Percentiles rank a stretch among this genome's conserved stretches.
phyloP scores from a whole-genome alignment of 371 early-diverging fungal species.

The Thermomucor indicae-seudaticae region DNA sequence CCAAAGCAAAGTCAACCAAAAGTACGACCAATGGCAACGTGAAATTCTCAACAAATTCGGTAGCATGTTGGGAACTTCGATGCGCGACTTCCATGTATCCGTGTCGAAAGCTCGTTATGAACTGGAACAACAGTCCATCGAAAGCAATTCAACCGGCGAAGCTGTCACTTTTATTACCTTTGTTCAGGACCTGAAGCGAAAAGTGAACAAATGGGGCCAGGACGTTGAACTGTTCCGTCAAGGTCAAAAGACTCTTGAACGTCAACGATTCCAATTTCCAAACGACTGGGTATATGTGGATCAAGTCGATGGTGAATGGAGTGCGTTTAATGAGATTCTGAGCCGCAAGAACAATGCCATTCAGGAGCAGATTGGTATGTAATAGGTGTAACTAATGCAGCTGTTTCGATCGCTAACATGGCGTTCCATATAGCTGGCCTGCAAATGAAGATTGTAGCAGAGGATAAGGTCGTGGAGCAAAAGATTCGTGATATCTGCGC shows the following conservation, averaged over 20 bases:
- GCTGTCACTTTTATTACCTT: slow-evolving; percentile 95
- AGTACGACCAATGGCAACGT: slow-evolving; percentile 97
- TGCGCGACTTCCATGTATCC: slow-evolving; percentile 76
- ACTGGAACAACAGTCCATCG: slow-evolving; percentile 87
- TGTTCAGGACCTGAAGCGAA: slow-evolving; percentile 91
- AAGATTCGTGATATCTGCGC: slow-evolving; percentile 80
- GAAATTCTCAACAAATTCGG: slow-evolving; percentile 95
- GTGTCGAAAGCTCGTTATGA: slow-evolving; percentile 82
- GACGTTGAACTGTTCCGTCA: slow-evolving; percentile 86
- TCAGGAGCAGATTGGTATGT: slow-evolving; percentile 83
- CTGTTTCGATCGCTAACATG: neutral
- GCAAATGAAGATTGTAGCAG: slow-evolving; percentile 87
- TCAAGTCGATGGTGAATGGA: slow-evolving; percentile 97
- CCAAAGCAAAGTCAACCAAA: slow-evolving; percentile 95
- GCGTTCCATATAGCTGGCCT: slow-evolving; percentile 55
- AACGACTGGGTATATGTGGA: slow-evolving; percentile 95
- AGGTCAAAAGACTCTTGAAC: slow-evolving; percentile 92
- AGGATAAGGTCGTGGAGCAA: slow-evolving; percentile 84
- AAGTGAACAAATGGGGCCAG: slow-evolving; percentile 76
- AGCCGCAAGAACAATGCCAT: slow-evolving; percentile 88
- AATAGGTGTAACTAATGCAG: neutral
- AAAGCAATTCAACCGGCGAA: slow-evolving; percentile 83
- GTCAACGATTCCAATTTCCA: slow-evolving; percentile 93
- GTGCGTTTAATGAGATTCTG: slow-evolving; percentile 92
- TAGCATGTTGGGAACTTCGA: slow-evolving; percentile 72